Evolutionary conservation across 2,329 filamentous ascomycete genomes (phyloP).

Genomic region (Didymella segeticola): DNA sequence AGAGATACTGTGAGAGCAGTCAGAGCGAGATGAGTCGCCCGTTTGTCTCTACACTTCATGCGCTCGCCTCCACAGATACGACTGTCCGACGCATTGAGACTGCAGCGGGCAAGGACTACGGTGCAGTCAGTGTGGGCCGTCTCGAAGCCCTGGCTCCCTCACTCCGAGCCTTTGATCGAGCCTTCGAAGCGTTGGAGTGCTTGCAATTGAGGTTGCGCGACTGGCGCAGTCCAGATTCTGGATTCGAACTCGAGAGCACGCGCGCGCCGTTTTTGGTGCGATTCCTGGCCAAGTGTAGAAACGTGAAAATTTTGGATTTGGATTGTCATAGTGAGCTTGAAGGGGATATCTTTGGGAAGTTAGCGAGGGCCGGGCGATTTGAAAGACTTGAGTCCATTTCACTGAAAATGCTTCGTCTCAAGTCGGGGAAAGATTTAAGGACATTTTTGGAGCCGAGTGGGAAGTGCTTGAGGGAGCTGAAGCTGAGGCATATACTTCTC

Average conservation of each 20-base stretch:
- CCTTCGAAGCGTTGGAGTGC: conserved; percentile 6
- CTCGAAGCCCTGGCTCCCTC: conserved; percentile 1
- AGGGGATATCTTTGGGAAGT: conserved; percentile 28
- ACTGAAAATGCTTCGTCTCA: not conserved
- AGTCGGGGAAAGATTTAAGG: not conserved
- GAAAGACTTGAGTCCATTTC: not conserved
- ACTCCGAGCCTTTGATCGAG: not conserved
- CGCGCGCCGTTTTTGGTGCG: conserved; percentile 36
- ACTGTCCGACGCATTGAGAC: not conserved
- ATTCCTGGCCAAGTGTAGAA: conserved; percentile 34
- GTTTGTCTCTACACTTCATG: conserved; percentile 33
- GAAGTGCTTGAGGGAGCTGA: not conserved
- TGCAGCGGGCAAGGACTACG: not conserved
- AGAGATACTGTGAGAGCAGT: conserved; percentile 29
- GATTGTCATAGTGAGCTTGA: conserved; percentile 37
- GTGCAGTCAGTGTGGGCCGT: conserved; percentile 1
- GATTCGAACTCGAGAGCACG: conserved; percentile 28
- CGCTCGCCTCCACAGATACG: conserved; percentile 10
- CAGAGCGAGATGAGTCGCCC: conserved; percentile 40
- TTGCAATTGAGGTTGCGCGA: conserved; percentile 37
- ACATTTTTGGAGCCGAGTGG: not conserved
- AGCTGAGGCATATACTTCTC: not conserved
- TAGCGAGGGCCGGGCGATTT: conserved; percentile 20
- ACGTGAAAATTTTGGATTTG: conserved; percentile 24
- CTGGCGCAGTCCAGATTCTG: conserved; percentile 32